Base-by-base conservation (phyloP, 225 moss, liverwort and hornwort species). In the Climacium dendroides region DNA sequence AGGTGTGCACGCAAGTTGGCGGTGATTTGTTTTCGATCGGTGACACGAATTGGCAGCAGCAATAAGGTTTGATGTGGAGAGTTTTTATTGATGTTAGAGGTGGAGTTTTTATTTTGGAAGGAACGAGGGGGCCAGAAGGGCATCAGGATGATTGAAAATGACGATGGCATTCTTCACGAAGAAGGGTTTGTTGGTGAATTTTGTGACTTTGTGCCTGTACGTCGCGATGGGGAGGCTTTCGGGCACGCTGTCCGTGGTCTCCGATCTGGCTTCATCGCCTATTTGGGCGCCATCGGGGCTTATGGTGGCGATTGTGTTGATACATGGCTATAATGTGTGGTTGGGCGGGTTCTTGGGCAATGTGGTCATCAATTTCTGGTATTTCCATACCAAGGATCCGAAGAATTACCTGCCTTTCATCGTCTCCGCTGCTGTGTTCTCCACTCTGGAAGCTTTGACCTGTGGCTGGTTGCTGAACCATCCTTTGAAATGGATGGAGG, bases 391-490 rank as follows among this genome's bases (percentile, higher is more conserved):
- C 10, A 81, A 69, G 19, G 48, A 87, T 54, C 89, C 91, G 22
- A 79, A 92, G 65, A 52, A 90, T 47, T 92, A 90, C 74, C 85
- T 98, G 79, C 96, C 98, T 15, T 94, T 94, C 82, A 85, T 94
- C 76, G 64, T 96, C 89, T 93, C 92, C 4, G 91, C 95, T 74
- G 96, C 94, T 10, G 83, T 96, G 45, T 96, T 98, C 64, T 94
- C 96, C 43, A 95, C 95, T 29, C 83, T 98, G 26, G 96, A 96
- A 82, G 92, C 95, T 78, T 39, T 98, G 55, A 80, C 83, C 37
- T 96, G 96, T 83, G 96, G 94, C 52, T 98, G 96, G 96, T 87
- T 98, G 93, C 92, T 98, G 24, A 98, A 98, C 87, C 96, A 98
- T 73, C 96, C 96, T 54, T 90, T 94, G 72, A 93, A 93, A 87